Evolutionary conservation across 2,329 filamentous ascomycete genomes (phyloP).

Genomic region (Keithomyces neogunnii): DNA sequence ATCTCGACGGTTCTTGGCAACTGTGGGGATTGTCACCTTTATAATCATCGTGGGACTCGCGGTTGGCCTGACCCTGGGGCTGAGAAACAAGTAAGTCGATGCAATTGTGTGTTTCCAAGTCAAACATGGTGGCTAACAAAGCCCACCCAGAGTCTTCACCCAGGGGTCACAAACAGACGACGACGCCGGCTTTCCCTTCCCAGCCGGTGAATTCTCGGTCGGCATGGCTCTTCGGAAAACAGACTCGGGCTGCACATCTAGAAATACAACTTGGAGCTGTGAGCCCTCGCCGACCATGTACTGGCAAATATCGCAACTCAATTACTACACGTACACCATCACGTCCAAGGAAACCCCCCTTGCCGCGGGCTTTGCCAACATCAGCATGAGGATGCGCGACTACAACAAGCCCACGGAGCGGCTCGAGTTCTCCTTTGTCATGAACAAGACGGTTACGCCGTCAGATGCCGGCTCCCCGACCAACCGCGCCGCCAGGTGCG

Average conservation of each 20-base stretch:
- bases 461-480: slow-evolving; percentile 29
- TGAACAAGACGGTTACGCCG: slow-evolving; percentile 45
- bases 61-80: slow-evolving; percentile 30
- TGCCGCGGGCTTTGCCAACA: slow-evolving; percentile 45
- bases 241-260: slow-evolving; percentile 48
- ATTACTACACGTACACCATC: slow-evolving; percentile 37
- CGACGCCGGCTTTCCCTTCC: slow-evolving; percentile 32
- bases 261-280: slow-evolving; percentile 53
- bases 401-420: slow-evolving; percentile 40
- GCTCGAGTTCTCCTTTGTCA: slow-evolving; percentile 46
- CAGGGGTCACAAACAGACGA: slow-evolving; percentile 3
- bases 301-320: slow-evolving; percentile 47
- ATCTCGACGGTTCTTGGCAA: slow-evolving; percentile 24
- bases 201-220: slow-evolving; percentile 54
- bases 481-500: slow-evolving; percentile 44
- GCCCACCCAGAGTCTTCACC: slow-evolving; percentile 1
- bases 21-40: slow-evolving; percentile 20
- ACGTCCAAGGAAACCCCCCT: slow-evolving; percentile 47
- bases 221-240: slow-evolving; percentile 47
- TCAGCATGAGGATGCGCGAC: slow-evolving; percentile 40
- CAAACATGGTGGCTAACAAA: not conserved
- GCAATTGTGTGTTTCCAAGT: not conserved
- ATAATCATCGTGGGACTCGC: slow-evolving; percentile 26
- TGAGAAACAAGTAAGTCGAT: slow-evolving; percentile 21
- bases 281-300: slow-evolving; percentile 49